phyloP scores from a whole-genome alignment of 192 early-diverging fungal species.

The Gigaspora rosea region DNA sequence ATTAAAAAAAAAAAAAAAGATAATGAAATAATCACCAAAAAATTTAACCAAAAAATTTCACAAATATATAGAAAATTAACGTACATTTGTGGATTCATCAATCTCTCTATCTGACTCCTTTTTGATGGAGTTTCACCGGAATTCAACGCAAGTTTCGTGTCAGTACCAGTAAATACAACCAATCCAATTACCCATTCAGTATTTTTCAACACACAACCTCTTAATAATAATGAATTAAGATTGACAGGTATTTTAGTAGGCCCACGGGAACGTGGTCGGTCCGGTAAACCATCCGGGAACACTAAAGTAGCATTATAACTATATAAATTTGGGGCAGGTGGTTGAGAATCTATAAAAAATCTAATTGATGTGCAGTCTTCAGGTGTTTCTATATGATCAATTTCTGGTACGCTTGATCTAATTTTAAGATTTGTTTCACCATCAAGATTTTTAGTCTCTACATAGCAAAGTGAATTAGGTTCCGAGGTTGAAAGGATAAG shows the following conservation, averaged over 20 bases:
- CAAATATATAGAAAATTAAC: background rate
- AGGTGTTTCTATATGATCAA: conserved; percentile 50
- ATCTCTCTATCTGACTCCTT: conserved; percentile 65
- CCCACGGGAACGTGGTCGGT: conserved; percentile 6
- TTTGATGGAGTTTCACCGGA: conserved; percentile 71
- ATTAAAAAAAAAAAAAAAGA: conserved; percentile 48
- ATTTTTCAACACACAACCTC: conserved; percentile 74
- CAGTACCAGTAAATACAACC: conserved; percentile 71
- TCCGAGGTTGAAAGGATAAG: conserved; percentile 66
- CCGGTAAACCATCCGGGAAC: conserved; percentile 20
- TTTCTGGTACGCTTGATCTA: conserved; percentile 55
- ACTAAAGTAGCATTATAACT: conserved; percentile 64
- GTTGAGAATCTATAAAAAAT: conserved; percentile 60
- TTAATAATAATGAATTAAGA: conserved; percentile 66
- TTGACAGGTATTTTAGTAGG: conserved; percentile 51
- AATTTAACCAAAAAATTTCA: background rate
- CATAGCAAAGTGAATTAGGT: conserved; percentile 65
- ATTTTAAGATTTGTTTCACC: conserved; percentile 84
- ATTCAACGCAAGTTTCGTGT: conserved; percentile 80
- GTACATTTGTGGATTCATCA: conserved; percentile 70
- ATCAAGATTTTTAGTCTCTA: conserved; percentile 81
- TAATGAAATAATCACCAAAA: background rate
- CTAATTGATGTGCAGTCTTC: conserved; percentile 50
- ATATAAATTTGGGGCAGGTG: conserved; percentile 62
- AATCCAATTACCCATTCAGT: conserved; percentile 76